Conservation (phyloP, 495 filamentous ascomycete genomes). For the Penicillium canescens region DNA sequence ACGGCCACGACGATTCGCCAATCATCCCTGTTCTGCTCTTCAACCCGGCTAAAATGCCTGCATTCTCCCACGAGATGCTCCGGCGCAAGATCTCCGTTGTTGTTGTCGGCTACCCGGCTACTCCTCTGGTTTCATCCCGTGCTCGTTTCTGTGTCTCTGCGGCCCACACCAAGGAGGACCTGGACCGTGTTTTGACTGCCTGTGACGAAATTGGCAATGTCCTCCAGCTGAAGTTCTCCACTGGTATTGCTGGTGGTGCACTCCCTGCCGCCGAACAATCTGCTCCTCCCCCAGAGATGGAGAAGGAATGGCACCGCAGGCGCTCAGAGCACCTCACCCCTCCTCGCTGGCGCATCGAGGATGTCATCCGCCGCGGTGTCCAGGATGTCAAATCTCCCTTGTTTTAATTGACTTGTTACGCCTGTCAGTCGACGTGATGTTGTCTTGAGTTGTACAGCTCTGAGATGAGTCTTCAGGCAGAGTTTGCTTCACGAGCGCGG, state of each 20-base stretch:
- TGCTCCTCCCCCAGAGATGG: conserved; percentile 68
- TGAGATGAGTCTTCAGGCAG: conserved; percentile 13
- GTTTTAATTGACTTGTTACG: conserved; percentile 25
- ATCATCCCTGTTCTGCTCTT: conserved; percentile 94
- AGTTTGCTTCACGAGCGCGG: conserved; percentile 28
- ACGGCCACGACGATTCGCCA: conserved; percentile 95
- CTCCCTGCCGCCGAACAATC: conserved; percentile 69
- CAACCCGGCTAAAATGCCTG: conserved; percentile 95
- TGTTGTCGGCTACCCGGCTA: conserved; percentile 95
- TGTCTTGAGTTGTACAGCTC: conserved; percentile 17
- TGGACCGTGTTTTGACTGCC: conserved; percentile 85
- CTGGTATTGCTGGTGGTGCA: conserved; percentile 85
- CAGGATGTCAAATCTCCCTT: conserved; percentile 75
- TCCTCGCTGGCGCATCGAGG: conserved; percentile 79
- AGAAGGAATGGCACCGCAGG: conserved; percentile 57
- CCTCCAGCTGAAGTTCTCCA: conserved; percentile 93
- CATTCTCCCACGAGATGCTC: conserved; percentile 98
- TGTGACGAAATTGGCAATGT: conserved; percentile 93
- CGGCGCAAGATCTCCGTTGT: conserved; percentile 98
- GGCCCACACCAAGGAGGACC: conserved; percentile 95
- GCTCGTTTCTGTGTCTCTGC: conserved; percentile 95
- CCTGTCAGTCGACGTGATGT: conserved; percentile 13
- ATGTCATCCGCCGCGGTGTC: conserved; percentile 76
- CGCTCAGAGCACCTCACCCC: conserved; percentile 53
- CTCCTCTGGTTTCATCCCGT: conserved; percentile 91